Evolutionary conservation across 148 eudicot genomes (phyloP).

Genomic region (Beta vulgaris): DNA sequence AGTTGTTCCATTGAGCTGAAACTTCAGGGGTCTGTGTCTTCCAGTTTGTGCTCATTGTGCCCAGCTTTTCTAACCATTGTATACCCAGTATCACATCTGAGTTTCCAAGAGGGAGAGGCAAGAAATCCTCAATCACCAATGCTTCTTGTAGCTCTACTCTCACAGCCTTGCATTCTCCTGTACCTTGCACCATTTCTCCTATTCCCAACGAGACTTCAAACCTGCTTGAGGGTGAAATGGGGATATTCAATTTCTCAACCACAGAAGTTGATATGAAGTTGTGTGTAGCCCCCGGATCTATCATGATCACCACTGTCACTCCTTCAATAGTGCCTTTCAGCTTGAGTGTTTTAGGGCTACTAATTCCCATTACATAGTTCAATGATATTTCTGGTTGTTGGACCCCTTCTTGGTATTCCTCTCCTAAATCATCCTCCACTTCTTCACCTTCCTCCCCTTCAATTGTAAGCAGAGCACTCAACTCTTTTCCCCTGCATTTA

Average conservation of each 20-base stretch:
- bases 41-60: neutral
- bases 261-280: neutral
- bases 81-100: neutral
- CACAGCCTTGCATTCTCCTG: neutral
- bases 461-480: neutral
- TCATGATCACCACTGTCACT: too few species aligned
- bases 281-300: too few species aligned
- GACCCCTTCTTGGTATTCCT: neutral
- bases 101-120: neutral
- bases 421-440: neutral
- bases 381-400: neutral
- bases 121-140: neutral
- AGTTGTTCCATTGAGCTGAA: neutral
- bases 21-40: neutral
- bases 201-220: neutral
- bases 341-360: neutral
- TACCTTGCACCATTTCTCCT: neutral
- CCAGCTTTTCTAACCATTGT: neutral
- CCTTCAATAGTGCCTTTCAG: too few species aligned
- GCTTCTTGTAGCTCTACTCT: neutral
- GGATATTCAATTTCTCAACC: neutral
- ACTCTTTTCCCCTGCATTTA: neutral
- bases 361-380: neutral
- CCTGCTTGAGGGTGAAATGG: too few species aligned
- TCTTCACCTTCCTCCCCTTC: neutral